These are phyloP conservation scores for Colletotrichum shisoi DNA, from an alignment of 2,329 filamentous ascomycete genomes.

Conservation along the genomic window DNA sequence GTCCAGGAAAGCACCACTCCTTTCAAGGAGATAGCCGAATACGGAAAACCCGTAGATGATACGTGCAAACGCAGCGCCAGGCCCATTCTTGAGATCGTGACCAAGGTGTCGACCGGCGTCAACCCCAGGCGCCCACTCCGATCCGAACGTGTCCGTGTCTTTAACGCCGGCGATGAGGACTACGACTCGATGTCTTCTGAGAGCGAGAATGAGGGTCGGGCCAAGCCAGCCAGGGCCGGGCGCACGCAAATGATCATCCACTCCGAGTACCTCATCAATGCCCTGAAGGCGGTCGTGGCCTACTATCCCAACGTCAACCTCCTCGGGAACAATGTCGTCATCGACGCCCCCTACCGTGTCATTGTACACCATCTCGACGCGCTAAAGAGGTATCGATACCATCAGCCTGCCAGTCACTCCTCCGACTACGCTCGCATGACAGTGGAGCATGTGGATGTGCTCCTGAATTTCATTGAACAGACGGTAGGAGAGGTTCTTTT, in stretches of 20 bases:
- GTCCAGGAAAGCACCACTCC: conserved; percentile 51
- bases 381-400: conserved; percentile 52
- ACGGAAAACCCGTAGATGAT: conserved; percentile 41
- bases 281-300: conserved; percentile 56
- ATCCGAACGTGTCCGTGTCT: conserved; percentile 12
- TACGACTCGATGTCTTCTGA: conserved; percentile 40
- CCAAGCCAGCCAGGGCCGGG: conserved; percentile 45
- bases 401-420: conserved; percentile 54
- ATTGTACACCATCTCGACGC: conserved; percentile 57
- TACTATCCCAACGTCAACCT: conserved; percentile 58
- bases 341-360: conserved; percentile 58
- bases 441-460: conserved; percentile 55
- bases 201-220: conserved; percentile 42
- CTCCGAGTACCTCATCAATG: conserved; percentile 56
- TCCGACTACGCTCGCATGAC: conserved; percentile 54
- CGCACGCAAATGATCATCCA: conserved; percentile 55
- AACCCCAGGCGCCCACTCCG: conserved; percentile 19
- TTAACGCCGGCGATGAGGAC: conserved; percentile 39
- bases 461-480: conserved; percentile 55
- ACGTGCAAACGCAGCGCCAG: conserved; percentile 41
- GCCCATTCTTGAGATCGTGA: conserved; percentile 56
- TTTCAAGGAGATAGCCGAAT: conserved; percentile 48
- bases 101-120: conserved; percentile 47
- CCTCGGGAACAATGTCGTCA: conserved; percentile 48
- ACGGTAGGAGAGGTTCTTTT: conserved; percentile 50